Percentiles rank a stretch among this genome's conserved stretches.
phyloP scores from a whole-genome alignment of 176 grass and related monocot genomes.

The Aegilops longissima region DNA sequence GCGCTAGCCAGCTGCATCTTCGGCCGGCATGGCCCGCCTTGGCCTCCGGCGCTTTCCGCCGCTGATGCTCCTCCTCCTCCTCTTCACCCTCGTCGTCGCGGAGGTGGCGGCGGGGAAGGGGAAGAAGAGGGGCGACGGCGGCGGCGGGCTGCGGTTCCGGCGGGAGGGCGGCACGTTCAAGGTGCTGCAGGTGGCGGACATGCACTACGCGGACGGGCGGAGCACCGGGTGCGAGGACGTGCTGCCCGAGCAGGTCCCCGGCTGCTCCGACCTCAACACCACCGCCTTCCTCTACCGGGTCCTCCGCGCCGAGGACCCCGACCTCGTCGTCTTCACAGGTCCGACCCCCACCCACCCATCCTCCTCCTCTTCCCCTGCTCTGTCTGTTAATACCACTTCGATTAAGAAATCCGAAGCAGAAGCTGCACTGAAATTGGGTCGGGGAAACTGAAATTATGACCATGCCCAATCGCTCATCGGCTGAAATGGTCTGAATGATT shows the following conservation, averaged over 20 bases:
- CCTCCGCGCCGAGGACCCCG: conserved; percentile 78
- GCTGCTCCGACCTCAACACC: conserved; percentile 96
- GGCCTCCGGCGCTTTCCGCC: neutral
- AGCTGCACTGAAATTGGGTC: neutral
- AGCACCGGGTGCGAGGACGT: conserved; percentile 70
- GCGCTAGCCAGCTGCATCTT: neutral
- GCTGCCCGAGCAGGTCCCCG: conserved; percentile 45
- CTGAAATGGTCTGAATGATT: neutral
- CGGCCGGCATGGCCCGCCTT: neutral
- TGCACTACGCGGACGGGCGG: conserved; percentile 87
- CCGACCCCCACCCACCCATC: neutral
- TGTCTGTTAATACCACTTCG: neutral
- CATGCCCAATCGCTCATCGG: neutral
- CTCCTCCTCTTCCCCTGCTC: neutral
- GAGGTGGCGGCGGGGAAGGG: neutral
- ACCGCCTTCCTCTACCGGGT: conserved; percentile 86
- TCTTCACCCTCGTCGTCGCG: neutral
- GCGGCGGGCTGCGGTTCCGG: conserved; percentile 50
- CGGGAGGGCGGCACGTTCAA: conserved; percentile 69
- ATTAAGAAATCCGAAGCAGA: too few species aligned
- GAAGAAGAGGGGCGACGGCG: neutral
- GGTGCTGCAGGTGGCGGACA: conserved; percentile 92
- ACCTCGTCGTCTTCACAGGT: conserved; percentile 97
- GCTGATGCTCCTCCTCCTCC: neutral
- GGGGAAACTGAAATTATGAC: neutral